Percentiles rank a stretch among this genome's conserved stretches.
phyloP scores from a whole-genome alignment of 345 rosid genomes.

The Arabidopsis suecica region DNA sequence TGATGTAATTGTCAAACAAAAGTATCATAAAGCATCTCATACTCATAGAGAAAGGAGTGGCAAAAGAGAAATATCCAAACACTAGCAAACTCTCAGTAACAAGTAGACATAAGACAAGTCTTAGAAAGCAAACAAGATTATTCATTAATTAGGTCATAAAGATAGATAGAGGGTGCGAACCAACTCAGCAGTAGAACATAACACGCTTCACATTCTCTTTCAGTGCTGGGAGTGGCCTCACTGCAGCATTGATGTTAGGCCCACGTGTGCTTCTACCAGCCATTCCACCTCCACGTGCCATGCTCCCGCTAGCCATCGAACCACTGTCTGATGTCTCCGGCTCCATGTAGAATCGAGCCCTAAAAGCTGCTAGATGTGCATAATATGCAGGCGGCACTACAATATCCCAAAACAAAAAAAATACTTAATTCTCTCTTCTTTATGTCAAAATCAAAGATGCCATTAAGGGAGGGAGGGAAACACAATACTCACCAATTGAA shows the following conservation, averaged over 20 bases:
- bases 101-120: background rate
- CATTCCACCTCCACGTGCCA: conserved; percentile 66
- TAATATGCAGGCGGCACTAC: conserved; percentile 98
- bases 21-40: background rate
- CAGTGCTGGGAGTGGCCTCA: conserved; percentile 85
- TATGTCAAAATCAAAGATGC: background rate
- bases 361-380: conserved; percentile 97
- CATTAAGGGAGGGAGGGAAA: background rate
- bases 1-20: background rate
- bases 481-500: conserved; percentile 72
- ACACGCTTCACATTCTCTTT: conserved; percentile 96
- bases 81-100: background rate
- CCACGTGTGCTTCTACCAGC: conserved; percentile 67
- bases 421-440: background rate
- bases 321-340: conserved; percentile 98
- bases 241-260: conserved; percentile 68
- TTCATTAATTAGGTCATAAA: background rate
- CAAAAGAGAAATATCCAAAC: background rate
- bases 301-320: conserved; percentile 81
- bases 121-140: background rate
- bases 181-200: conserved; percentile 83
- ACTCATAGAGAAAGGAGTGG: background rate
- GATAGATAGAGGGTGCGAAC: background rate
- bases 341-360: conserved; percentile 98
- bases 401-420: conserved; percentile 11